Base-by-base conservation (phyloP, 305 asterid species). In the Solanum aculeatissimum region DNA sequence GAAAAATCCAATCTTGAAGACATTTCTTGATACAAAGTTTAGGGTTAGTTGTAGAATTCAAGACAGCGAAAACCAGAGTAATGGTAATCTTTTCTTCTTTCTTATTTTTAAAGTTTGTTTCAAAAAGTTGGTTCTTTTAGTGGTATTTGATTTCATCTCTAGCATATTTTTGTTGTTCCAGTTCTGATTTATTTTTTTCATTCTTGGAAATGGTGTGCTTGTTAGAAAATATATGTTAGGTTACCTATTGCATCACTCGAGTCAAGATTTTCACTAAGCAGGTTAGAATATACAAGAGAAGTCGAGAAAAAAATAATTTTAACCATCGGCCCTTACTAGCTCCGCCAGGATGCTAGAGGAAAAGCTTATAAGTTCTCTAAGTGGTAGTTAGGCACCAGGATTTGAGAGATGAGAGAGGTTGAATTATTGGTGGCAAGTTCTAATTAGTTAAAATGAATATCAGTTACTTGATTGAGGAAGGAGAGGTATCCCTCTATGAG, bases 21-120 rank as follows among this genome's bases (percentile, higher is more conserved):
- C 62, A 71, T 53, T 66, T 69, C 18, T 53, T 82, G 85, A 80
- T 65, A 85, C 89, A 84, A 87, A 90, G 79, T 75, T 90, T 49
- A 88, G 89, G 87, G 83, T 92, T 91, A 85, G 86, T 55, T 92
- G 99, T 86, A 91, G 92, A 85, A 40, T 85, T 49, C 91, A 89
- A 85, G 94, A 88, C 9, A 81, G 87, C 69, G 93, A 86, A 60
- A 91, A 88, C 84, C 93, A 84, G 80, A 92, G 89, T 89, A 94
- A 91, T 10, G 95, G 95, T 88, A 82, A 84, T 58, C 32, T 14
- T 27, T 29, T n/a, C 54, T 29, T 80, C 29, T 21, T n/a, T n/a
- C n/a, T n/a, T n/a, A n/a, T n/a, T n/a, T 16, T 58, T 43, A 7
- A 3, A 21, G 18, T 83, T 32, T 40, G 38, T 60, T 84, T 10